A percentile compares a stretch with the other conserved stretches of the same genome.
These are phyloP conservation scores for Paraphaeosphaeria minitans DNA, from an alignment of 2,329 filamentous ascomycete genomes.

Conservation along the genomic window DNA sequence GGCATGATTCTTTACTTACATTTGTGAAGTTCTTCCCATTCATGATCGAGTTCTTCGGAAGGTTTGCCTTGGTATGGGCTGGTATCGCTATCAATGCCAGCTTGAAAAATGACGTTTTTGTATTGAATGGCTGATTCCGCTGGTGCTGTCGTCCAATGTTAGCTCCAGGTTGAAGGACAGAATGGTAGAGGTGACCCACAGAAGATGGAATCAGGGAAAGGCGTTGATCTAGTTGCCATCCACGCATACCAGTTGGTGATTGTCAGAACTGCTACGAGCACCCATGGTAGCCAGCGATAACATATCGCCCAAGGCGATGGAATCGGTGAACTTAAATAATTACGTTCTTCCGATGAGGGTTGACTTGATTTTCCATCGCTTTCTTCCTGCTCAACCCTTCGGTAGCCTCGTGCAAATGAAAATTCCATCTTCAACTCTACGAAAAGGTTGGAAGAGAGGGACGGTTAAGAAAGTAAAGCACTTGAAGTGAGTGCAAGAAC, in stretches of 20 bases:
- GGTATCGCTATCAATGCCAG: slow-evolving; percentile 6
- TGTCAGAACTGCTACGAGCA: not conserved
- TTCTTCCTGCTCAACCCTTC: not conserved
- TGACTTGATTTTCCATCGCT: not conserved
- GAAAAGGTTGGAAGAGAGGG: not conserved
- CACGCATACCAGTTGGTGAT: slow-evolving; percentile 4
- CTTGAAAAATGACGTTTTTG: slow-evolving; percentile 6
- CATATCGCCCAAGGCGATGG: not conserved
- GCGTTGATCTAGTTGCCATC: not conserved
- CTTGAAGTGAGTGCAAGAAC: not conserved
- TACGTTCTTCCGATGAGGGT: not conserved
- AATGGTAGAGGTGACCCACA: not conserved
- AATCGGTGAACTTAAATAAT: not conserved
- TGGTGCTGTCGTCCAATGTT: not conserved
- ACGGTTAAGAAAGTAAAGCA: not conserved
- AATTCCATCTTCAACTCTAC: not conserved
- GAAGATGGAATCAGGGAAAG: not conserved
- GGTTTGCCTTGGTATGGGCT: slow-evolving; percentile 10
- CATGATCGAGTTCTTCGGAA: not conserved
- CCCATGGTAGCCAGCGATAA: slow-evolving; percentile 2
- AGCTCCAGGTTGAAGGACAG: not conserved
- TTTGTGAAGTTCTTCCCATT: slow-evolving; percentile 8
- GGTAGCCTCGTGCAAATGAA: not conserved
- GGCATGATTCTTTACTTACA: not conserved
- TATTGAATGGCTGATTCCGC: slow-evolving; percentile 1